A percentile compares a stretch with the other conserved stretches of the same genome.
These are phyloP conservation scores for Hyaloscypha bicolor DNA, from an alignment of 495 filamentous ascomycete genomes.

Conservation along the genomic window DNA sequence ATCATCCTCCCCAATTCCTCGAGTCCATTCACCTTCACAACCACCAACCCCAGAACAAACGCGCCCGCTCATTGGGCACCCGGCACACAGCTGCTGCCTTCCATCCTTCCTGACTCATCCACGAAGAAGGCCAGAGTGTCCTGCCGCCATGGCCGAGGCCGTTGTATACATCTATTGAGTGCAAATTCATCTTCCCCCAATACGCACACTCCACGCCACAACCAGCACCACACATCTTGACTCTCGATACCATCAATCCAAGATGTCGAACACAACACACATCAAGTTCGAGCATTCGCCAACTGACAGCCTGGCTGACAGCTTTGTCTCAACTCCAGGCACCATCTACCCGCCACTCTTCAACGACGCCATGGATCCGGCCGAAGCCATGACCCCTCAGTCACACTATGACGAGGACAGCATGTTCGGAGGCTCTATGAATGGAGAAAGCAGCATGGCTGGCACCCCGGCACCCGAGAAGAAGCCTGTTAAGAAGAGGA, in stretches of 20 bases:
- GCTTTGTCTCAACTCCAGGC: slow-evolving; percentile 53
- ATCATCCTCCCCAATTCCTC: slow-evolving; percentile 7
- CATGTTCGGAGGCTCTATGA: slow-evolving; percentile 27
- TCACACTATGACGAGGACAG: slow-evolving; percentile 39
- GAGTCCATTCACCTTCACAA: background rate
- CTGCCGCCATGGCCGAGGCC: slow-evolving; percentile 2
- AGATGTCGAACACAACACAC: slow-evolving; percentile 23
- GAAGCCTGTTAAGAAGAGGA: slow-evolving; percentile 91
- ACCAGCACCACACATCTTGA: background rate
- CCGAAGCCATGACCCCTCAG: slow-evolving; percentile 50
- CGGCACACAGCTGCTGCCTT: slow-evolving; percentile 17
- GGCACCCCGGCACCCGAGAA: slow-evolving; percentile 53
- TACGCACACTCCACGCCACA: background rate
- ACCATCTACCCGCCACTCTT: slow-evolving; percentile 55
- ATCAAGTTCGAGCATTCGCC: slow-evolving; percentile 36
- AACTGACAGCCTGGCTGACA: slow-evolving; percentile 43
- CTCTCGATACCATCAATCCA: slow-evolving; percentile 2
- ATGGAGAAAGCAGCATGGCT: slow-evolving; percentile 9
- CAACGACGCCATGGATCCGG: slow-evolving; percentile 39
- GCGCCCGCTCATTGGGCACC: slow-evolving; percentile 12
- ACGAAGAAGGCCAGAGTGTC: slow-evolving; percentile 19
- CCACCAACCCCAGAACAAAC: slow-evolving; percentile 8
- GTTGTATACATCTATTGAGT: slow-evolving; percentile 26
- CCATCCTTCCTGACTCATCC: slow-evolving; percentile 7
- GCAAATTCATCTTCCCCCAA: background rate